These are phyloP conservation scores for Mucor lusitanicus DNA, from an alignment of 371 early-diverging fungal species.

Conservation along the genomic window DNA sequence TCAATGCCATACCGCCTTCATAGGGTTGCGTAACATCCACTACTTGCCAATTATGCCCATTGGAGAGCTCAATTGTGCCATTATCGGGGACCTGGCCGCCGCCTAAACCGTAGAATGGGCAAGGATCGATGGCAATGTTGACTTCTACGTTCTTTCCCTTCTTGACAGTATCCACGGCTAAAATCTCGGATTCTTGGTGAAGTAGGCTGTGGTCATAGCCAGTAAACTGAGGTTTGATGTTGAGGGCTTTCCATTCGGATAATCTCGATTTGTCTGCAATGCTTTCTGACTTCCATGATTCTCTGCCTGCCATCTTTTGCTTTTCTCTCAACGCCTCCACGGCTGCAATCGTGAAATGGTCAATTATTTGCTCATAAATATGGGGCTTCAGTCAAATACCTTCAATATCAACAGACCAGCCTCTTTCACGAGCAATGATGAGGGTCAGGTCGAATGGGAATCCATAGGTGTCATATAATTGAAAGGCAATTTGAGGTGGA, in stretches of 20 bases:
- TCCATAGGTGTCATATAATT: conserved; percentile 77
- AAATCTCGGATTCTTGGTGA: conserved; percentile 52
- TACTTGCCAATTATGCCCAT: conserved; percentile 53
- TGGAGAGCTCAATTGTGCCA: conserved; percentile 51
- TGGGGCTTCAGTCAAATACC: conserved; percentile 17
- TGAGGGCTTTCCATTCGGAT: conserved; percentile 42
- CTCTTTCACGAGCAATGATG: conserved; percentile 70
- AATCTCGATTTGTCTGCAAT: conserved; percentile 34
- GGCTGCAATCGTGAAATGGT: conserved; percentile 16
- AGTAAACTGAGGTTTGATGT: conserved; percentile 56
- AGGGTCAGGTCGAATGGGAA: conserved; percentile 77
- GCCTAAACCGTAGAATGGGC: conserved; percentile 76
- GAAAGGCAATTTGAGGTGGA: conserved; percentile 62
- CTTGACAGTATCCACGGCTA: conserved; percentile 49
- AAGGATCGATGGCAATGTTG: conserved; percentile 65
- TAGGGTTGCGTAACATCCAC: conserved; percentile 60
- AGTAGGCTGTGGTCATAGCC: conserved; percentile 53
- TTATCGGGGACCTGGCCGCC: conserved; percentile 77
- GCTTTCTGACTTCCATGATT: conserved; percentile 57
- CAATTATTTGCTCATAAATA: neutral
- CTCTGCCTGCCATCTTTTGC: conserved; percentile 28
- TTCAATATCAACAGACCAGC: conserved; percentile 68
- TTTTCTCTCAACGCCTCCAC: conserved; percentile 40
- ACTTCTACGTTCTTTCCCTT: conserved; percentile 30
- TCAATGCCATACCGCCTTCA: conserved; percentile 49